phyloP scores from a whole-genome alignment of 2,329 filamentous ascomycete species.

The Hymenoscyphus albidus region DNA sequence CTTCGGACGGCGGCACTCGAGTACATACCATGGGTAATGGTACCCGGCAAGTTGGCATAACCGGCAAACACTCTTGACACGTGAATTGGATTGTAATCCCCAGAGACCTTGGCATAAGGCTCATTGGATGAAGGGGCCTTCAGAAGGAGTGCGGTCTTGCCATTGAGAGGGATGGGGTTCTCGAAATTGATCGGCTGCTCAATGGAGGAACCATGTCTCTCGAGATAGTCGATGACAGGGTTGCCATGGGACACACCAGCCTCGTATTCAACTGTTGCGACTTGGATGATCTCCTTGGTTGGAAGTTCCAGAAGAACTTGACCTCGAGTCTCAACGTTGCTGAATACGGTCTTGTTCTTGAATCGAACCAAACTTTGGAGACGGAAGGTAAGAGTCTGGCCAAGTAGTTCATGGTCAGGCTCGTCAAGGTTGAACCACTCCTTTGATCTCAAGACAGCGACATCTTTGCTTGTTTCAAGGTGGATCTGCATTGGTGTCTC shows the following conservation, averaged over 20 bases:
- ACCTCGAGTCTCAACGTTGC: slow-evolving; percentile 84
- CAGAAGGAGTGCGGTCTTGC: slow-evolving; percentile 81
- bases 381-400: slow-evolving; percentile 93
- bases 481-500: slow-evolving; percentile 95
- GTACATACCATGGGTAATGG: slow-evolving; percentile 99
- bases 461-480: slow-evolving; percentile 80
- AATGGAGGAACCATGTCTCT: slow-evolving; percentile 85
- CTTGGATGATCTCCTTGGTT: slow-evolving; percentile 95
- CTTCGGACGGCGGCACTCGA: slow-evolving; percentile 94
- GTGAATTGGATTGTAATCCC: slow-evolving; percentile 98
- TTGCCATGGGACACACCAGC: slow-evolving; percentile 90
- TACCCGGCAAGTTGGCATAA: slow-evolving; percentile 93
- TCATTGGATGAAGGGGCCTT: slow-evolving; percentile 95
- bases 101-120: slow-evolving; percentile 94
- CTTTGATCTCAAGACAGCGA: slow-evolving; percentile 92
- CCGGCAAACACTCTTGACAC: slow-evolving; percentile 94
- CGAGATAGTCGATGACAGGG: slow-evolving; percentile 92
- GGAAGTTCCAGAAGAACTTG: slow-evolving; percentile 92
- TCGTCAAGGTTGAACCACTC: slow-evolving; percentile 94
- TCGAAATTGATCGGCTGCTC: slow-evolving; percentile 97
- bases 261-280: slow-evolving; percentile 95
- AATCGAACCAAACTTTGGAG: slow-evolving; percentile 86
- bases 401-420: slow-evolving; percentile 78
- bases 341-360: slow-evolving; percentile 92
- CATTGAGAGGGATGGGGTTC: slow-evolving; percentile 92